A percentile compares a stretch with the other conserved stretches of the same genome.
These are phyloP conservation scores for Bothriochloa decipiens DNA, from an alignment of 176 grass and related monocot species.

Conservation along the genomic window DNA sequence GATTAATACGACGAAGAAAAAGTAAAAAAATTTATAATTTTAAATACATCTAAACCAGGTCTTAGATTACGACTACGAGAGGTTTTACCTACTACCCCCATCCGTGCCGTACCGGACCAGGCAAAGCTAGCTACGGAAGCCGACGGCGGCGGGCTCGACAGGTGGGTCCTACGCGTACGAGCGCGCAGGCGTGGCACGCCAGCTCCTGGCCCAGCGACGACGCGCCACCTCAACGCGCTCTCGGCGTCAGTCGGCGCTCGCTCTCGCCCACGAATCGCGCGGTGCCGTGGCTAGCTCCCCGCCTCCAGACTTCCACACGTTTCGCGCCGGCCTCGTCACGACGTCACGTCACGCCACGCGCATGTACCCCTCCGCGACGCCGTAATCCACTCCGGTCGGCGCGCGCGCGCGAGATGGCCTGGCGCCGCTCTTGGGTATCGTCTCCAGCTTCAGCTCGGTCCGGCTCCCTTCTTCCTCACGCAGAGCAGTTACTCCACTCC, in stretches of 20 bases:
- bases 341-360: not conserved
- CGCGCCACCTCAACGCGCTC: slow-evolving; percentile 32
- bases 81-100: not conserved
- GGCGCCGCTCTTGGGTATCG: too few species aligned
- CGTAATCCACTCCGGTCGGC: not conserved
- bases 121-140: not conserved
- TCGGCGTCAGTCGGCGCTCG: not conserved
- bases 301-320: slow-evolving; percentile 16
- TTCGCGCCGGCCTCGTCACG: slow-evolving; percentile 13
- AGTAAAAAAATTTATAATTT: too few species aligned
- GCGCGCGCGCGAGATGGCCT: not conserved
- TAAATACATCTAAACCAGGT: too few species aligned
- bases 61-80: not conserved
- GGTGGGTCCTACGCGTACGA: not conserved
- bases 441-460: not conserved
- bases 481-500: slow-evolving; percentile 28
- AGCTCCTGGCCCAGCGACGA: not conserved
- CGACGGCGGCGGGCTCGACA: not conserved
- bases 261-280: not conserved
- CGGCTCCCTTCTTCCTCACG: not conserved
- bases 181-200: not conserved
- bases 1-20: too few species aligned
- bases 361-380: not conserved
- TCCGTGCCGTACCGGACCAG: slow-evolving; percentile 8
- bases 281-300: not conserved